These are phyloP conservation scores for Thozetella sp. DNA, from an alignment of 495 filamentous ascomycete species.

Conservation along the genomic window DNA sequence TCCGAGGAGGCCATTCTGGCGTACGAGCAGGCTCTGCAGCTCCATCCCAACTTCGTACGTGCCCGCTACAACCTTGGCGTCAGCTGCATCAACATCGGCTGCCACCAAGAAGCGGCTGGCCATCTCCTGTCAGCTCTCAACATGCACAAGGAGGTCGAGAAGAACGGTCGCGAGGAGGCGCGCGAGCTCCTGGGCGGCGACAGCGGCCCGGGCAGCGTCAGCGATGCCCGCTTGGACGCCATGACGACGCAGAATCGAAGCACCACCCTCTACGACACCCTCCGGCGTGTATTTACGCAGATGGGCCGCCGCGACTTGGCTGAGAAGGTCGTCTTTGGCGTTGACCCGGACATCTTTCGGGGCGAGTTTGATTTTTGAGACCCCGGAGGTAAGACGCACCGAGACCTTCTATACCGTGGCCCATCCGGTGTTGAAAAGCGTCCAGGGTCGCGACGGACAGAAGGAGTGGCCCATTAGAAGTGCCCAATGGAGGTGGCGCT, in stretches of 20 bases:
- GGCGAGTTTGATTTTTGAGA: constrained; percentile 55
- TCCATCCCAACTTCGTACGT: constrained; percentile 93
- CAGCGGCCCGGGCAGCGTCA: constrained; percentile 24
- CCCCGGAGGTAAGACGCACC: neutral
- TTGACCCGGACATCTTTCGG: constrained; percentile 90
- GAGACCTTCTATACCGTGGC: neutral
- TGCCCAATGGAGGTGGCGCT: too few species aligned
- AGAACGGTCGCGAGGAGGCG: constrained; percentile 79
- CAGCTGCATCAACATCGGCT: constrained; percentile 96
- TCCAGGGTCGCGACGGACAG: too few species aligned
- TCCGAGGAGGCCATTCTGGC: constrained; percentile 95
- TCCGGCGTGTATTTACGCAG: constrained; percentile 89
- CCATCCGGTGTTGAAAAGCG: neutral
- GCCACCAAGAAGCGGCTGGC: constrained; percentile 87
- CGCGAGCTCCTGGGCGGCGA: constrained; percentile 74
- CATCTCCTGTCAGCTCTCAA: constrained; percentile 90
- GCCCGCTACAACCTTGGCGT: constrained; percentile 97
- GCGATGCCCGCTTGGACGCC: constrained; percentile 71
- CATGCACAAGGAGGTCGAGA: constrained; percentile 97
- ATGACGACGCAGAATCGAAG: constrained; percentile 92
- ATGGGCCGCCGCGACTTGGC: constrained; percentile 89
- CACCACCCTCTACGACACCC: constrained; percentile 93
- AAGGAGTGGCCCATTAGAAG: too few species aligned
- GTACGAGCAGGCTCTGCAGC: constrained; percentile 86
- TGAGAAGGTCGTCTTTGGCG: constrained; percentile 81